A percentile compares a stretch with the other conserved stretches of the same genome.
These are phyloP conservation scores for Boletus eberwhitei DNA, from an alignment of 768 basidiomycete species.

Conservation along the genomic window DNA sequence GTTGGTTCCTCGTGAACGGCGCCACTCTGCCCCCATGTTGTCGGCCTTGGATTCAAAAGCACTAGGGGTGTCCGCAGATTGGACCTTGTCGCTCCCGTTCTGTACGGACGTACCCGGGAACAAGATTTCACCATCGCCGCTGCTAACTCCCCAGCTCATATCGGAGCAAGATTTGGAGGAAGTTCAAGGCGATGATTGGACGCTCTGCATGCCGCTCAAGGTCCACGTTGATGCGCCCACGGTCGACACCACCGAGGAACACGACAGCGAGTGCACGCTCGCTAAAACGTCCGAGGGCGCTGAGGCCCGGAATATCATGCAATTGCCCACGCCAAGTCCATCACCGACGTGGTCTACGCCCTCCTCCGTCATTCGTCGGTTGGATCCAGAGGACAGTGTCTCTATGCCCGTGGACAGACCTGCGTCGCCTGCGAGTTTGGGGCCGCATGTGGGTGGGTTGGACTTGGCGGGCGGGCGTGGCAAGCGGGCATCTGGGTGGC, in stretches of 20 bases:
- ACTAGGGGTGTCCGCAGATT: slow-evolving; percentile 13
- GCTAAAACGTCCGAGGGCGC: slow-evolving; percentile 1
- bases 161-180: slow-evolving; percentile 5
- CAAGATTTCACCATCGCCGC: slow-evolving; percentile 10
- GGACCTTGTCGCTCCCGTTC: slow-evolving; percentile 32
- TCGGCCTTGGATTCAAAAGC: slow-evolving; percentile 1
- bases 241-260: background rate
- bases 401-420: slow-evolving; percentile 5
- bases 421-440: slow-evolving; percentile 21
- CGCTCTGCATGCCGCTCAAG: slow-evolving; percentile 33
- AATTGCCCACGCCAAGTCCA: slow-evolving; percentile 29
- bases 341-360: slow-evolving; percentile 23
- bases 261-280: slow-evolving; percentile 1
- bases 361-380: background rate
- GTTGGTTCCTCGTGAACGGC: slow-evolving; percentile 26
- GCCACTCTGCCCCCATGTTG: slow-evolving; percentile 30
- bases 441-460: slow-evolving; percentile 28
- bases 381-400: slow-evolving; percentile 10
- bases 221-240: background rate
- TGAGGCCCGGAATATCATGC: background rate
- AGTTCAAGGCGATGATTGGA: slow-evolving; percentile 27
- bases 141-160: background rate
- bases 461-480: slow-evolving; percentile 30
- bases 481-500: slow-evolving; percentile 34
- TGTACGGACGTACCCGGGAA: slow-evolving; percentile 27